Evolutionary conservation across 2,329 filamentous ascomycete genomes (phyloP).

Genomic region (Claviceps digitariae): DNA sequence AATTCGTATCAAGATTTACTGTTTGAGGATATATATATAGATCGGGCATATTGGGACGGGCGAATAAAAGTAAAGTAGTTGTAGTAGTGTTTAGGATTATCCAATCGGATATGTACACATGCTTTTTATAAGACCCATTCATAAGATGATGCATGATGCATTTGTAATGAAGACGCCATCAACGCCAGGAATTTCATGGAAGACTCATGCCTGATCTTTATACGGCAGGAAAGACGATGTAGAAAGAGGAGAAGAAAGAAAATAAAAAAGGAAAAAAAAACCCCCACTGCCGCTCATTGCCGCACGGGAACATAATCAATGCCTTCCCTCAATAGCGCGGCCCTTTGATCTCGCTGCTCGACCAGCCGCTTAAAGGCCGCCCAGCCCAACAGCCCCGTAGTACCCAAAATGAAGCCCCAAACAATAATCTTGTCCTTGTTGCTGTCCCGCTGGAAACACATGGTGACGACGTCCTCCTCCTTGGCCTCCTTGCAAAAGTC

Average conservation of each 20-base stretch:
- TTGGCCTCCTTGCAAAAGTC: conserved; percentile 49
- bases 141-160: not conserved
- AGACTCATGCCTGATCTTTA: not conserved
- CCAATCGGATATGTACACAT: not conserved
- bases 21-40: no score
- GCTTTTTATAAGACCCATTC: not conserved
- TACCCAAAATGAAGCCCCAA: conserved; percentile 48
- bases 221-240: not conserved
- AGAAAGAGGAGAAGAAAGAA: not conserved
- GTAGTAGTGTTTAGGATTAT: no score
- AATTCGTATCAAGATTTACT: not conserved
- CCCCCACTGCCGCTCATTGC: not conserved
- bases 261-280: not conserved
- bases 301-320: conserved; percentile 16
- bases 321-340: conserved; percentile 15
- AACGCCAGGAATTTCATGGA: conserved; percentile 1
- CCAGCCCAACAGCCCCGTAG: conserved; percentile 45
- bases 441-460: conserved; percentile 54
- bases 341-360: conserved; percentile 24
- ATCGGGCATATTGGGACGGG: not conserved
- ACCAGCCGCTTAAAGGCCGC: conserved; percentile 37
- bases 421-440: conserved; percentile 55
- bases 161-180: not conserved
- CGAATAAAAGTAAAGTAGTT: not conserved
- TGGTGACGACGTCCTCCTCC: conserved; percentile 47